These are phyloP conservation scores for Cladochytrium replicatum DNA, from an alignment of 192 early-diverging fungal species.

Conservation along the genomic window DNA sequence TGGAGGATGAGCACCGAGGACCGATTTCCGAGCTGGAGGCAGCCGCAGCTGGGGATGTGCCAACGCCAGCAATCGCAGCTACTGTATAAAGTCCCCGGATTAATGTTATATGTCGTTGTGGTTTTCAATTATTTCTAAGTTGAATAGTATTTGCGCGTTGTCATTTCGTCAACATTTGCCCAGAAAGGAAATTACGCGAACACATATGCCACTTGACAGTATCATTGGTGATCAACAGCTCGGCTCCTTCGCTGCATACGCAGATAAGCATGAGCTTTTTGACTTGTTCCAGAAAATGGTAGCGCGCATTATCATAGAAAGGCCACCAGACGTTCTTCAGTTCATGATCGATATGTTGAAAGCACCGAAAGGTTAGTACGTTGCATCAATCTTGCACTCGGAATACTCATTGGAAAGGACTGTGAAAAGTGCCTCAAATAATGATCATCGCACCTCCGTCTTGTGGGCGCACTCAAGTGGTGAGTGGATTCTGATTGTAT, in stretches of 20 bases:
- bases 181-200: too few relatives aligned
- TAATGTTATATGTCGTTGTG: too few relatives aligned
- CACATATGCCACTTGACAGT: too few relatives aligned
- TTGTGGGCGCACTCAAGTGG: slow-evolving; percentile 11
- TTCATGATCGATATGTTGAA: slow-evolving; percentile 39
- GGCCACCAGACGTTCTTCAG: slow-evolving; percentile 36
- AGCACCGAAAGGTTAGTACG: slow-evolving; percentile 6
- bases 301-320: slow-evolving; percentile 27
- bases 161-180: too few relatives aligned
- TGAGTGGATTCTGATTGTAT: slow-evolving; percentile 6
- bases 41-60: too few relatives aligned
- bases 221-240: slow-evolving; percentile 20
- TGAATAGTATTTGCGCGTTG: too few relatives aligned
- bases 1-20: too few relatives aligned
- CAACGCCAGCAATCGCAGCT: too few relatives aligned
- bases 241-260: slow-evolving; percentile 33
- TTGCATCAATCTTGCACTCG: not conserved
- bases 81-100: too few relatives aligned
- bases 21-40: too few relatives aligned
- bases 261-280: slow-evolving; percentile 44
- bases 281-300: slow-evolving; percentile 34
- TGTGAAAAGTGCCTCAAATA: slow-evolving; percentile 8
- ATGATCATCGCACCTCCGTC: slow-evolving; percentile 18
- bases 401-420: not conserved
- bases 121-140: too few relatives aligned